Evolutionary conservation across 148 eudicot species (phyloP).

Genomic region (Silene conica): DNA sequence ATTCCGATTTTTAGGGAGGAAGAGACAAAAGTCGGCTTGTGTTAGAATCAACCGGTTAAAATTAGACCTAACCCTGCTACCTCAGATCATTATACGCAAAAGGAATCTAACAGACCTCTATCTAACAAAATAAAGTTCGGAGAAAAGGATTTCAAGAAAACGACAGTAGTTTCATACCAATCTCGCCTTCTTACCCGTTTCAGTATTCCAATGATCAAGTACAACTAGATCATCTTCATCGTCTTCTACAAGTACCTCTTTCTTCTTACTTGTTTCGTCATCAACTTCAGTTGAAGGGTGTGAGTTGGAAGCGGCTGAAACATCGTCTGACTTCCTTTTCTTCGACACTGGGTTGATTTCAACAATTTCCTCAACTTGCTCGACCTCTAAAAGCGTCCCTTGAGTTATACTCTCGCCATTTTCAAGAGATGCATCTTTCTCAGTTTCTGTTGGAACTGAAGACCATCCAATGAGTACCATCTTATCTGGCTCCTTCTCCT

Average conservation of each 20-base stretch:
- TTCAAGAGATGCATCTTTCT: conserved; percentile 27
- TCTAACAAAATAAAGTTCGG: background rate
- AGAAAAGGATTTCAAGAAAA: background rate
- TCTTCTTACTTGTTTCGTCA: conserved; percentile 30
- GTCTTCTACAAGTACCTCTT: conserved; percentile 40
- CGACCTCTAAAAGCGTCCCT: conserved; percentile 1
- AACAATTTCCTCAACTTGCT: conserved; percentile 30
- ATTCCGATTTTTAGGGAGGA: background rate
- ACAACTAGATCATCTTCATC: conserved; percentile 46
- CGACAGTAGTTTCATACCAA: conserved; percentile 21
- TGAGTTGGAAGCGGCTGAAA: conserved; percentile 25
- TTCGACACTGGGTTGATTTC: conserved; percentile 35
- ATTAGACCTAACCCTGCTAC: background rate
- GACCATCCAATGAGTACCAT: conserved; percentile 95
- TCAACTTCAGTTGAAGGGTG: conserved; percentile 16
- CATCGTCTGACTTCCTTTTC: conserved; percentile 66
- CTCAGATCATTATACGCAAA: background rate
- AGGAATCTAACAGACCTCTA: background rate
- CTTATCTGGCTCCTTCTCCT: conserved; percentile 94
- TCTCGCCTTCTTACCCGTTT: conserved; percentile 30
- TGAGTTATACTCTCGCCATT: conserved; percentile 55
- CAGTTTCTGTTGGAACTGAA: conserved; percentile 43
- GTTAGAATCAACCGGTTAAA: conserved; percentile 20
- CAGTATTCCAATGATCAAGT: conserved; percentile 48
- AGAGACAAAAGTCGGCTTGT: conserved; percentile 11